A percentile compares a stretch with the other conserved stretches of the same genome.
Conservation (phyloP, 1,139 yeast species). For the Pichia sp. region DNA sequence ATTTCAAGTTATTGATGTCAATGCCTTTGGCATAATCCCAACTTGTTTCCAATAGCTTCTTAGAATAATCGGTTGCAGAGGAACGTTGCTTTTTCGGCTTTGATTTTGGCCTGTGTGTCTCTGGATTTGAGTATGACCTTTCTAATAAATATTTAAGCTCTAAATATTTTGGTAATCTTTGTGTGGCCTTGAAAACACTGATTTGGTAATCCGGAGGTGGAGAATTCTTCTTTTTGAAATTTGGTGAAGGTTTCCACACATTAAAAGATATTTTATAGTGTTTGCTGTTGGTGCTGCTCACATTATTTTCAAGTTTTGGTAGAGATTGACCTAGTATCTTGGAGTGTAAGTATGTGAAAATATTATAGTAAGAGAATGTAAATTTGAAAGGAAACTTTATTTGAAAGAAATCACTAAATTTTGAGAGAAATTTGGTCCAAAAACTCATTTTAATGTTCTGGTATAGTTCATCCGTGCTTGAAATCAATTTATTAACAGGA, state of each 20-base stretch:
- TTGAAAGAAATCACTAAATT: conserved; percentile 5
- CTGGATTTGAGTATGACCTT: conserved; percentile 17
- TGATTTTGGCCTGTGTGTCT: conserved; percentile 5
- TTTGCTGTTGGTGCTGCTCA: not conserved
- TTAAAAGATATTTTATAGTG: conserved; percentile 36
- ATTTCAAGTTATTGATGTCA: conserved; percentile 27
- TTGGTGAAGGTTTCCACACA: conserved; percentile 80
- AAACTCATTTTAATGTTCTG: conserved; percentile 7
- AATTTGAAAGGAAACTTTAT: conserved; percentile 10
- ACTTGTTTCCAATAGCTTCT: conserved; percentile 28
- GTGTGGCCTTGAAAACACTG: conserved; percentile 44
- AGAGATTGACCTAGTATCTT: conserved; percentile 7
- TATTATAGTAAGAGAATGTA: conserved; percentile 12
- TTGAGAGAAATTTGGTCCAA: conserved; percentile 9
- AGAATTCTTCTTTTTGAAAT: conserved; percentile 61
- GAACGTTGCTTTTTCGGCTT: conserved; percentile 12
- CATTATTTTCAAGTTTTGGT: conserved; percentile 1
- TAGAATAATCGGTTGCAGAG: conserved; percentile 3
- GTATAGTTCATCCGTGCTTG: conserved; percentile 2
- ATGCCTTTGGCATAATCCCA: conserved; percentile 14
- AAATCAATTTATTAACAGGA: not conserved
- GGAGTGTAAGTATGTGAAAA: conserved; percentile 12
- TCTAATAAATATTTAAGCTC: conserved; percentile 31
- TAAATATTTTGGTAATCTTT: conserved; percentile 44
- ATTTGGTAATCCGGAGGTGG: conserved; percentile 73